Evolutionary conservation across 441 rosid species (phyloP), one percentile per base, ranked within the genome.

Genomic region (Aleurites moluccanus): DNA sequence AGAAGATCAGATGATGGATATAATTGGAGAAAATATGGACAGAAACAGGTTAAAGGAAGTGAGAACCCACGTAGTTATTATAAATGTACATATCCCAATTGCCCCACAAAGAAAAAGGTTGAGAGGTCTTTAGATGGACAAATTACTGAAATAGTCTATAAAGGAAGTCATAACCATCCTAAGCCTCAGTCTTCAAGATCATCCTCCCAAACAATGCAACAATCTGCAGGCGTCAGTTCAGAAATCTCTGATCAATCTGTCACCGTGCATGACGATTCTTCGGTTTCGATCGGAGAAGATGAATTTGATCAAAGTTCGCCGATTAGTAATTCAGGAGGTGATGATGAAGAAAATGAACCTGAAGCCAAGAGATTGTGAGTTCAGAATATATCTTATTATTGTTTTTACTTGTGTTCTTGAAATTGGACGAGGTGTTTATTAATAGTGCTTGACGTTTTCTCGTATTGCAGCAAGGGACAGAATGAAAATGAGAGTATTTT

Each of bases 61-160:
- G 98, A 95, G 49, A 93, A 95, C 74, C 98, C 96, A 1, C 87
- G 99, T 68, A 93, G 98, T 78, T 95, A 95, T 80, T 93, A 89
- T 84, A 95, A 95, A 86, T 95, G 99, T 85, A 95, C 97, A 0
- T 89, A 63, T 78, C 95, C 92, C 0, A 84, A 53, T 78, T 95
- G 99, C 75, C 92, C 89, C 14, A 90, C 96, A 16, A 95, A 95
- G 93, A 93, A 92, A 88, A 92, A 91, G 65, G 97, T 94, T 1
- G 98, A 94, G 82, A 86, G 87, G 55, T 88, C 99, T 38, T 78
- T 83, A 67, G 98, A 88, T 78, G 99, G 98, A 38, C 98, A 93
- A 67, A 87, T 95, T 64, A 95, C 99, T 80, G 99, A 93, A 86
- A 95, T 90, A 65, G 95, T 93, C 30, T 95, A 93, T 28, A 91